Conservation (phyloP, 1,139 yeast genomes). For the Spencermartinsiella ligniputridi region DNA sequence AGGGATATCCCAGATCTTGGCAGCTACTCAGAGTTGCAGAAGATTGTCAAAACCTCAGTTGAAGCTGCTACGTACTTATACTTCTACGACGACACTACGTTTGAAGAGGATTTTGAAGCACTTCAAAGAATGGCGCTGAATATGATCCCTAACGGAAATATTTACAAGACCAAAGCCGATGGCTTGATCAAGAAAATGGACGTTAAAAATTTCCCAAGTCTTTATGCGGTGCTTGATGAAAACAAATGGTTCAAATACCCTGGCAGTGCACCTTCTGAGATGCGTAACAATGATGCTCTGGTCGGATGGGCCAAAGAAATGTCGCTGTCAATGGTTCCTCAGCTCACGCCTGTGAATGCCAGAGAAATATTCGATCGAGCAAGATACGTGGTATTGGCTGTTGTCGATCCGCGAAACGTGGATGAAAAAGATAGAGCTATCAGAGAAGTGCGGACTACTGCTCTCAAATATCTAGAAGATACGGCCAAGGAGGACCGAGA, state of each 20-base stretch:
- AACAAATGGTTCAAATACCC: constrained; percentile 25
- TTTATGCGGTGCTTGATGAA: constrained; percentile 31
- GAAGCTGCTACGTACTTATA: constrained; percentile 30
- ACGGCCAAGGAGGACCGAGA: constrained; percentile 26
- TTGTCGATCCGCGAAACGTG: constrained; percentile 32
- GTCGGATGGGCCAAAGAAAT: constrained; percentile 32
- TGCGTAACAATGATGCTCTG: constrained; percentile 31
- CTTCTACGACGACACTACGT: constrained; percentile 36
- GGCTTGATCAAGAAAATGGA: constrained; percentile 29
- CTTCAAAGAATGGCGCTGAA: constrained; percentile 32
- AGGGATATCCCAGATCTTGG: constrained; percentile 25
- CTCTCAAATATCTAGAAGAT: constrained; percentile 26
- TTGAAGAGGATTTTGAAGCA: constrained; percentile 38
- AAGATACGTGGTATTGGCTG: constrained; percentile 31
- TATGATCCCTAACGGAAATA: constrained; percentile 33
- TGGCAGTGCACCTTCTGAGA: constrained; percentile 32
- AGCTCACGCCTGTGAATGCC: constrained; percentile 34
- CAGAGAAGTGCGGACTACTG: constrained; percentile 30
- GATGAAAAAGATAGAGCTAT: constrained; percentile 26
- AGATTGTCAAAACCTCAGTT: constrained; percentile 11
- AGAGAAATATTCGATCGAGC: constrained; percentile 30
- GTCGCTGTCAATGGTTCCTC: constrained; percentile 37
- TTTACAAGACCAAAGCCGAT: constrained; percentile 31
- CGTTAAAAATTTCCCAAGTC: constrained; percentile 31
- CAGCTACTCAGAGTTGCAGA: constrained; percentile 16